phyloP scores from a whole-genome alignment of 2,329 filamentous ascomycete species.

The Rhynchosporium secalis region DNA sequence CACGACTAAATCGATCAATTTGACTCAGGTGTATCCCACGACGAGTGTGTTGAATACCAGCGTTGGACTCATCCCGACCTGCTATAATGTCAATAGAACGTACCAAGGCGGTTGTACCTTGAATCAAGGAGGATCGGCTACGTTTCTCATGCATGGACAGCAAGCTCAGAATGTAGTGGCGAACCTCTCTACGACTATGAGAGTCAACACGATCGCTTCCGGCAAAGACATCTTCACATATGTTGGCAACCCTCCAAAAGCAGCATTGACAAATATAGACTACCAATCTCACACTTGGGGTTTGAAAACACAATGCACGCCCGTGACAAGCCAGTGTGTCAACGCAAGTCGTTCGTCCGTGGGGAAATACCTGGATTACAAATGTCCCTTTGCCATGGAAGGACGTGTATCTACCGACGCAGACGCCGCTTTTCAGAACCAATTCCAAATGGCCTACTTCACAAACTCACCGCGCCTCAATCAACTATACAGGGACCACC shows the following conservation, averaged over 20 bases:
- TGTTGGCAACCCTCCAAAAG: neutral
- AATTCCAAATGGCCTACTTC: neutral
- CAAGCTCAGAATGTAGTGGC: neutral
- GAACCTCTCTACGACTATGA: slow-evolving; percentile 1
- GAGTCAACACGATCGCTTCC: neutral
- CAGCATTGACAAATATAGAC: neutral
- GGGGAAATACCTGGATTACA: neutral
- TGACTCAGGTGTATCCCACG: neutral
- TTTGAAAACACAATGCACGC: neutral
- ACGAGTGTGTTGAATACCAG: neutral
- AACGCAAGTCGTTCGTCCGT: too few species aligned
- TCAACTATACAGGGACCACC: neutral
- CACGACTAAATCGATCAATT: slow-evolving; percentile 5
- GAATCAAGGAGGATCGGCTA: neutral
- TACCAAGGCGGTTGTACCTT: neutral
- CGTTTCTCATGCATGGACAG: neutral
- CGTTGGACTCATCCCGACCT: neutral
- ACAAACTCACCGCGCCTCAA: neutral
- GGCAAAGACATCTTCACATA: neutral
- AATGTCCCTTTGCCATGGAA: slow-evolving; percentile 9
- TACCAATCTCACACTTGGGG: slow-evolving; percentile 3
- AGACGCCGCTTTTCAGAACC: neutral
- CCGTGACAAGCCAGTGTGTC: neutral
- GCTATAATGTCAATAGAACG: slow-evolving; percentile 2
- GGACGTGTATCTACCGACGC: neutral